Evolutionary conservation across 2,329 filamentous ascomycete species (phyloP).

Genomic region (Aspergillus fijiensis): DNA sequence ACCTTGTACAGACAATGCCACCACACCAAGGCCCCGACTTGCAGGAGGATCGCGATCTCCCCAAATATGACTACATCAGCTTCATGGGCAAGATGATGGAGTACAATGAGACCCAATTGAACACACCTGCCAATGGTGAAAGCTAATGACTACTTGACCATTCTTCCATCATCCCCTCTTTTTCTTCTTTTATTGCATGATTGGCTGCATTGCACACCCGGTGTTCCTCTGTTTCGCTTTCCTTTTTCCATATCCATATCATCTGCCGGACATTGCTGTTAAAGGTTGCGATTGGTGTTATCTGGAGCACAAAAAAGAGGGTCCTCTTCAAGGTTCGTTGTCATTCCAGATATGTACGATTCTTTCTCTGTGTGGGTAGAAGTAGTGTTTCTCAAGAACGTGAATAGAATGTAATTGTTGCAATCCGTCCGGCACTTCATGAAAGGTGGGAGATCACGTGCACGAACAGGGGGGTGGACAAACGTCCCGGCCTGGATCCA

Average conservation of each 20-base stretch:
- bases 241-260: slow-evolving; percentile 16
- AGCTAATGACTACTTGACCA: slow-evolving; percentile 18
- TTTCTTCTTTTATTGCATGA: not conserved
- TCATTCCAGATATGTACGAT: slow-evolving; percentile 4
- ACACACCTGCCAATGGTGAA: slow-evolving; percentile 22
- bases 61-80: slow-evolving; percentile 92
- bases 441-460: slow-evolving; percentile 1
- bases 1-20: slow-evolving; percentile 85
- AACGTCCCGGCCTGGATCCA: not conserved
- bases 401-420: not conserved
- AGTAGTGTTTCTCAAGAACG: not conserved
- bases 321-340: slow-evolving; percentile 4
- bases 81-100: slow-evolving; percentile 90
- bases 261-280: slow-evolving; percentile 2
- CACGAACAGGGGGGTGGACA: not conserved
- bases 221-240: slow-evolving; percentile 10
- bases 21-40: slow-evolving; percentile 79
- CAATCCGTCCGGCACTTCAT: not conserved
- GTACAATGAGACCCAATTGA: slow-evolving; percentile 28
- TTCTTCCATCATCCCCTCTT: slow-evolving; percentile 17
- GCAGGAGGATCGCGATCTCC: slow-evolving; percentile 76
- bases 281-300: slow-evolving; percentile 25
- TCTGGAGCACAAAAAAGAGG: slow-evolving; percentile 24
- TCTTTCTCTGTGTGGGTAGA: not conserved
- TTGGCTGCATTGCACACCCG: slow-evolving; percentile 9